These are phyloP conservation scores for Fusarium compactum DNA, from an alignment of 2,329 filamentous ascomycete species.

Conservation along the genomic window DNA sequence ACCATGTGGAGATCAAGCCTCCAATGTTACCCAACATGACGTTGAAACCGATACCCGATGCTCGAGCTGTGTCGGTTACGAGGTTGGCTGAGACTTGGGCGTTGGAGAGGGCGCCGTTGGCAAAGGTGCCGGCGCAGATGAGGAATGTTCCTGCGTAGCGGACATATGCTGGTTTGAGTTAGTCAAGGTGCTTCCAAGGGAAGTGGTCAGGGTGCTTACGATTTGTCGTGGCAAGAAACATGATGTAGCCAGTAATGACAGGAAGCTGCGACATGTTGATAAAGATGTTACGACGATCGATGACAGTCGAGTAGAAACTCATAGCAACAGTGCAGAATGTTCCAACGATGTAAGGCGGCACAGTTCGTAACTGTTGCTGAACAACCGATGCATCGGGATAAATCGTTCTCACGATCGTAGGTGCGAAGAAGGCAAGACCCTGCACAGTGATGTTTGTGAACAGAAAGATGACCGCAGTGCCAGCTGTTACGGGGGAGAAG, in stretches of 20 bases:
- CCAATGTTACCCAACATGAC: constrained; percentile 60
- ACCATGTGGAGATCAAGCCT: constrained; percentile 74
- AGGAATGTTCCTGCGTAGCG: constrained; percentile 74
- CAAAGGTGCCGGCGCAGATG: constrained; percentile 31
- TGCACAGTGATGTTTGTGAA: constrained; percentile 75
- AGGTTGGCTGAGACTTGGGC: constrained; percentile 32
- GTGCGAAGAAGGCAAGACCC: constrained; percentile 73
- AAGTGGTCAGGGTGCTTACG: constrained; percentile 7
- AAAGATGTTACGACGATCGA: constrained; percentile 67
- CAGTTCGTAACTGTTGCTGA: constrained; percentile 65
- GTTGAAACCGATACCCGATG: constrained; percentile 38
- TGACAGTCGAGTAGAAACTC: constrained; percentile 53
- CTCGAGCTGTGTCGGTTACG: constrained; percentile 33
- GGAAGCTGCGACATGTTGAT: constrained; percentile 66
- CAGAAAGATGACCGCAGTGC: constrained; percentile 67
- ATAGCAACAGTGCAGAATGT: constrained; percentile 62
- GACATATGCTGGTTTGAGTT: constrained; percentile 47
- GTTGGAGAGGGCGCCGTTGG: constrained; percentile 58
- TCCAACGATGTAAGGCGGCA: constrained; percentile 64
- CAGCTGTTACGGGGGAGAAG: constrained; percentile 62
- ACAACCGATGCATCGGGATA: constrained; percentile 67
- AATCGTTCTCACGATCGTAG: constrained; percentile 72
- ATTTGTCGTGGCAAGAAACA: constrained; percentile 67
- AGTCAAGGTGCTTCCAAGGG: accelerated
- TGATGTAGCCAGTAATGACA: constrained; percentile 72